Conservation (phyloP, 495 filamentous ascomycete species). For the Beverwykella pulmonaria region DNA sequence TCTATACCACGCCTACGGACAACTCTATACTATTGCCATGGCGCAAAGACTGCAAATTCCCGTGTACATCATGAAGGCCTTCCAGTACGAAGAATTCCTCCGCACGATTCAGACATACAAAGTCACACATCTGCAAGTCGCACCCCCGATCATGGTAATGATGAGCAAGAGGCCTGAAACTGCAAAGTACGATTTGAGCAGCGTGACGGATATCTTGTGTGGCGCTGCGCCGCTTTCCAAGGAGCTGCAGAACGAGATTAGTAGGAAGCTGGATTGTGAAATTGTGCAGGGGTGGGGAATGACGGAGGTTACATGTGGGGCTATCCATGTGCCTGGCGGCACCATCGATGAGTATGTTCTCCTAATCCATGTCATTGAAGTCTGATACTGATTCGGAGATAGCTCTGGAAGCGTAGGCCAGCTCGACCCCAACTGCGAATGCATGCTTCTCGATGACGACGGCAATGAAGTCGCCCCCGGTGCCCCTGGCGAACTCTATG, state of each 20-base stretch:
- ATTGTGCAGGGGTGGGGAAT: constrained; percentile 46
- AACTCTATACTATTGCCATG: constrained; percentile 44
- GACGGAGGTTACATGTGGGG: constrained; percentile 46
- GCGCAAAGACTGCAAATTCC: constrained; percentile 41
- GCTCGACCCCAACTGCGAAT: constrained; percentile 43
- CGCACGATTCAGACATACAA: constrained; percentile 40
- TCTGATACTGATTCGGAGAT: too few relatives aligned
- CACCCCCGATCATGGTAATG: constrained; percentile 47
- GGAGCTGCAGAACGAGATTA: constrained; percentile 43
- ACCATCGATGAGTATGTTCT: constrained; percentile 37
- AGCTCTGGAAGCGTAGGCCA: constrained; percentile 43
- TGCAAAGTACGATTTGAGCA: constrained; percentile 44
- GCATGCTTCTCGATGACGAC: constrained; percentile 45
- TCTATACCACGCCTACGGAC: constrained; percentile 47
- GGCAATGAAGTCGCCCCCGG: constrained; percentile 43
- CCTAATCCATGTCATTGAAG: not conserved
- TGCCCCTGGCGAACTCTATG: constrained; percentile 43
- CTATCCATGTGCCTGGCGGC: constrained; percentile 38
- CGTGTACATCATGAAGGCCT: constrained; percentile 45
- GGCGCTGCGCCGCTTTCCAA: constrained; percentile 44
- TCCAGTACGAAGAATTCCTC: constrained; percentile 44
- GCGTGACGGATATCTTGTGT: constrained; percentile 43
- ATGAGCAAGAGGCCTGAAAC: constrained; percentile 45
- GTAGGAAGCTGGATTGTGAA: constrained; percentile 35
- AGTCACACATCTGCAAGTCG: constrained; percentile 45